These are phyloP conservation scores for Pseudogymnoascus sp. DNA, from an alignment of 2,329 filamentous ascomycete genomes.

Conservation along the genomic window DNA sequence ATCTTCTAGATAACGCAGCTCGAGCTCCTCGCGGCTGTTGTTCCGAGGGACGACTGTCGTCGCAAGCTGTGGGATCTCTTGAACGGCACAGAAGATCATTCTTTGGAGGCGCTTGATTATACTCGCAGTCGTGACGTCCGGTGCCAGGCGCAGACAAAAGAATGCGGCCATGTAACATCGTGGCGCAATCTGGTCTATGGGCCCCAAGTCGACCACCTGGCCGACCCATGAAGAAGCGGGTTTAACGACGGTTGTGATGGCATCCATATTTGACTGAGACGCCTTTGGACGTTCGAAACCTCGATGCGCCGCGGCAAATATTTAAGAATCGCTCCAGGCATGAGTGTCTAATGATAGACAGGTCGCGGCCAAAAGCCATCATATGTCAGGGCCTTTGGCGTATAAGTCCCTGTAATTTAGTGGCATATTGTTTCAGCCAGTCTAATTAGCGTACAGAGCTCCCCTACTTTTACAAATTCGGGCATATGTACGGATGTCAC, in stretches of 20 bases:
- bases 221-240: not conserved
- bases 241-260: not conserved
- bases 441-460: not conserved
- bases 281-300: not conserved
- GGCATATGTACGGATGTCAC: not conserved
- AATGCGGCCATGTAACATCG: not conserved
- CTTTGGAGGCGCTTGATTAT: not conserved
- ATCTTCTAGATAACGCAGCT: not conserved
- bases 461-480: not conserved
- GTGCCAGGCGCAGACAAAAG: not conserved
- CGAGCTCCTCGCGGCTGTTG: slow-evolving; percentile 2
- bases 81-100: not conserved
- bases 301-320: not conserved
- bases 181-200: slow-evolving; percentile 9
- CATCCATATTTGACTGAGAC: not conserved
- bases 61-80: slow-evolving; percentile 4
- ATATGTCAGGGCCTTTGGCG: not conserved
- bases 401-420: not conserved
- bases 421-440: not conserved
- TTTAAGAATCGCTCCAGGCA: not conserved
- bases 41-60: not conserved
- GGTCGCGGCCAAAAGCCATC: too few relatives aligned
- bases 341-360: too few relatives aligned
- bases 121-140: not conserved
- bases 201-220: not conserved